phyloP scores from a whole-genome alignment of 2,329 filamentous ascomycete genomes.

The Cordyceps javanica region DNA sequence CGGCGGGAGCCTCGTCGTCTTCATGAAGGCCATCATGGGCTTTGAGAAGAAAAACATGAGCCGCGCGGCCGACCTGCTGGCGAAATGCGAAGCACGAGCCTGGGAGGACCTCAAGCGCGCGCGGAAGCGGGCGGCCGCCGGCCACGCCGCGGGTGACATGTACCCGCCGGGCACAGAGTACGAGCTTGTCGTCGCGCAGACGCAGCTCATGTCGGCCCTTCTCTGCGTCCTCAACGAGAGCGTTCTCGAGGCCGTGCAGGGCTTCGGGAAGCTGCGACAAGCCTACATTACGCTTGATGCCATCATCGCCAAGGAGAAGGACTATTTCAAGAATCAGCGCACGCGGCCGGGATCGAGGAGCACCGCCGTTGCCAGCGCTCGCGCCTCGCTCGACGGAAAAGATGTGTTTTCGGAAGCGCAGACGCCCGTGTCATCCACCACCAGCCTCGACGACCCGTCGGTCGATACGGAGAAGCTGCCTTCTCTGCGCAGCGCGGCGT shows the following conservation, averaged over 20 bases:
- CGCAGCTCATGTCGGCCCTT: constrained; percentile 83
- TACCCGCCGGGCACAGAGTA: constrained; percentile 86
- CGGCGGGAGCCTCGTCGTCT: constrained; percentile 72
- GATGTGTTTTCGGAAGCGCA: constrained; percentile 27
- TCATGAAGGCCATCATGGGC: constrained; percentile 79
- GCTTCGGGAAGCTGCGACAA: constrained; percentile 88
- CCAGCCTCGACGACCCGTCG: constrained; percentile 26
- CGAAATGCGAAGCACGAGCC: constrained; percentile 69
- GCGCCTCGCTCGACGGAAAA: not conserved
- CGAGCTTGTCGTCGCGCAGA: constrained; percentile 74
- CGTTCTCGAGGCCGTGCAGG: constrained; percentile 81
- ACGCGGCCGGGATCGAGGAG: constrained; percentile 18
- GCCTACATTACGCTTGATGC: constrained; percentile 77
- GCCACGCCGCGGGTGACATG: constrained; percentile 28
- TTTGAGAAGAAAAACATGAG: constrained; percentile 91
- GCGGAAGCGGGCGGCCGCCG: constrained; percentile 49
- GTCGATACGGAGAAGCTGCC: constrained; percentile 36
- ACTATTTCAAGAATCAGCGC: constrained; percentile 29
- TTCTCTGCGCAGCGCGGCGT: constrained; percentile 1
- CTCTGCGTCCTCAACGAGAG: constrained; percentile 89
- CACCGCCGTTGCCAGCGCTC: not conserved
- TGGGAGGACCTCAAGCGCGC: constrained; percentile 71
- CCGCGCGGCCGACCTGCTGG: constrained; percentile 67
- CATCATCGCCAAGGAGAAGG: constrained; percentile 67
- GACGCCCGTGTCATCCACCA: not conserved